phyloP scores from a whole-genome alignment of 2,329 filamentous ascomycete species.

The Arthroderma sp. region DNA sequence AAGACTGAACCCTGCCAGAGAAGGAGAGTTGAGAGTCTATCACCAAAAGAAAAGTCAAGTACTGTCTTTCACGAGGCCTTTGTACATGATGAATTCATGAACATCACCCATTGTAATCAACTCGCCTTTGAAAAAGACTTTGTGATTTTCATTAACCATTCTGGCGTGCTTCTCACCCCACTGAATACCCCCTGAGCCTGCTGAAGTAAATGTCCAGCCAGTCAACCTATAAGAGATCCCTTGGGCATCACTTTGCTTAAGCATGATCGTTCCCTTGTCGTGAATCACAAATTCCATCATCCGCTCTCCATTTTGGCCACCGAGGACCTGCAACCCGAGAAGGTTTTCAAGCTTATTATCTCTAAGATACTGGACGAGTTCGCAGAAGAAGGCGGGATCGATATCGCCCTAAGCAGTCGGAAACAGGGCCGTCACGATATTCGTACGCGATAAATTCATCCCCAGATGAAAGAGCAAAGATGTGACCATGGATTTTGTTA shows the following conservation, averaged over 20 bases:
- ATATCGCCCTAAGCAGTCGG: conserved; percentile 9
- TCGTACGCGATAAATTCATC: conserved; percentile 3
- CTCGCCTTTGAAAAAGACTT: background rate
- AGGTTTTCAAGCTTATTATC: conserved; percentile 10
- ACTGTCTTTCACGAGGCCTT: no score
- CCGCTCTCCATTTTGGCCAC: background rate
- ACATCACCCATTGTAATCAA: no score
- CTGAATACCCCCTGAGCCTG: background rate
- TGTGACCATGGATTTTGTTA: conserved; percentile 11
- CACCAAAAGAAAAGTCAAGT: no score
- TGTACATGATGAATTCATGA: no score
- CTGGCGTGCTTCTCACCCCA: background rate
- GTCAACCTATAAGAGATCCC: background rate
- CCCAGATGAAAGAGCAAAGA: conserved; percentile 11
- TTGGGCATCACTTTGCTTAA: background rate
- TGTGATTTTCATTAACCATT: background rate
- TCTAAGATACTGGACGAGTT: conserved; percentile 5
- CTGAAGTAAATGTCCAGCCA: background rate
- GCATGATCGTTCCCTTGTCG: background rate
- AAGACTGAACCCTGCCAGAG: no score
- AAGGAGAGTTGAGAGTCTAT: no score
- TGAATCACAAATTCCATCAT: background rate
- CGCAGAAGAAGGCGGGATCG: conserved; percentile 9
- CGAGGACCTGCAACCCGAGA: conserved; percentile 11
- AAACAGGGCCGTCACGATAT: conserved; percentile 3